Conservation (phyloP, 2,329 filamentous ascomycete genomes). For the Arthrobotrys megalospora region DNA sequence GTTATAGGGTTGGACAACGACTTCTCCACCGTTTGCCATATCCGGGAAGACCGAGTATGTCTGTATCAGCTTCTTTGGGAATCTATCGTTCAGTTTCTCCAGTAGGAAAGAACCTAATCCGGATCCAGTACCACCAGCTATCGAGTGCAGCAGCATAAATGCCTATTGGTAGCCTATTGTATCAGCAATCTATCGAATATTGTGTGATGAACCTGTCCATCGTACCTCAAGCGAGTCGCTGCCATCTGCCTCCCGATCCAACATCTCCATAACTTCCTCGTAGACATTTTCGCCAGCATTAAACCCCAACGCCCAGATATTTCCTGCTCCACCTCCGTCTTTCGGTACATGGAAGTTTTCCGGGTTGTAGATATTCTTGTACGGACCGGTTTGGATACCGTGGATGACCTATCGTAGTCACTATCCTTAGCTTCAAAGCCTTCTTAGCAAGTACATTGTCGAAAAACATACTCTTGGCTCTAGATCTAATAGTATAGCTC, state of each 20-base stretch:
- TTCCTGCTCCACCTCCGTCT: constrained; percentile 91
- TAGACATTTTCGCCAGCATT: constrained; percentile 90
- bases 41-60: constrained; percentile 99
- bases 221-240: constrained; percentile 92
- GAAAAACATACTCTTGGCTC: constrained; percentile 81
- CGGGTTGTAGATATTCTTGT: constrained; percentile 99
- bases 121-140: constrained; percentile 95
- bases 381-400: constrained; percentile 90
- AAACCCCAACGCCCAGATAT: constrained; percentile 99
- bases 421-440: background rate
- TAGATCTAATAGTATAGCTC: constrained; percentile 93
- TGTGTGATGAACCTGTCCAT: background rate
- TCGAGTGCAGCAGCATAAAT: constrained; percentile 99
- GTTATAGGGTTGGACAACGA: constrained; percentile 99
- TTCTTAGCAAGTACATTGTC: background rate
- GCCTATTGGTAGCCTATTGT: constrained; percentile 71
- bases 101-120: constrained; percentile 96
- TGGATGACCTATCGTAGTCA: constrained; percentile 79
- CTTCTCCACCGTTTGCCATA: constrained; percentile 86
- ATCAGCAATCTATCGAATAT: constrained; percentile 13
- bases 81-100: constrained; percentile 94
- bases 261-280: constrained; percentile 96
- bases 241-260: constrained; percentile 96
- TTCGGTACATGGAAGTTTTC: constrained; percentile 99
- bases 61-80: constrained; percentile 99